A percentile compares a stretch with the other conserved stretches of the same genome.
Conservation (phyloP, 2,329 filamentous ascomycete species). For the Monosporascus cannonballus region DNA sequence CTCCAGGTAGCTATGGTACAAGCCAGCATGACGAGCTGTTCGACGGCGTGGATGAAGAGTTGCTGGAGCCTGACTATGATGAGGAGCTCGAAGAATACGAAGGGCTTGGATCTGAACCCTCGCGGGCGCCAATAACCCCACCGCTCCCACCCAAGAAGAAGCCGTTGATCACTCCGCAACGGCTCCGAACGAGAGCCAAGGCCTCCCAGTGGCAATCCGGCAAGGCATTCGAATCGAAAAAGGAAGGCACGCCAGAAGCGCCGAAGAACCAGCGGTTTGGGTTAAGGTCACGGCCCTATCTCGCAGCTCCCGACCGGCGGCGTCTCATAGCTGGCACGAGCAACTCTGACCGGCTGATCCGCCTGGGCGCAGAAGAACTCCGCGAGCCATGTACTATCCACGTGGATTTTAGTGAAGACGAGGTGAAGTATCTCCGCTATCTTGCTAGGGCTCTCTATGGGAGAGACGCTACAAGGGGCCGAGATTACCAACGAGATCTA, state of each 20-base stretch:
- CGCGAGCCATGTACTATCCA: conserved; percentile 16
- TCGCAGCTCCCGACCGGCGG: conserved; percentile 10
- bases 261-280: conserved; percentile 13
- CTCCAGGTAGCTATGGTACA: neutral
- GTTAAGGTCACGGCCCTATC: conserved; percentile 19
- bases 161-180: conserved; percentile 10
- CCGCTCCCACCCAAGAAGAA: conserved; percentile 7
- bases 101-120: neutral
- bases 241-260: conserved; percentile 5
- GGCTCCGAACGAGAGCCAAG: conserved; percentile 16
- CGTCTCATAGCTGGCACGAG: conserved; percentile 10
- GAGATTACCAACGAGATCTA: conserved; percentile 16
- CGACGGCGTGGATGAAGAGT: neutral
- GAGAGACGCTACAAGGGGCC: conserved; percentile 2
- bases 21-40: neutral
- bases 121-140: conserved; percentile 2
- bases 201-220: conserved; percentile 23
- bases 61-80: neutral
- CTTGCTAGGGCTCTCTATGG: conserved; percentile 19
- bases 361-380: conserved; percentile 5
- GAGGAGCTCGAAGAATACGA: neutral
- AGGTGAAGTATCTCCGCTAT: conserved; percentile 18
- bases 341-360: conserved; percentile 4
- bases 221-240: conserved; percentile 12
- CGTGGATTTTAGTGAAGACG: conserved; percentile 22